These are phyloP conservation scores for Plasmopara halstedii DNA, from an alignment of 352 stramenopile genomes.

Conservation along the genomic window DNA sequence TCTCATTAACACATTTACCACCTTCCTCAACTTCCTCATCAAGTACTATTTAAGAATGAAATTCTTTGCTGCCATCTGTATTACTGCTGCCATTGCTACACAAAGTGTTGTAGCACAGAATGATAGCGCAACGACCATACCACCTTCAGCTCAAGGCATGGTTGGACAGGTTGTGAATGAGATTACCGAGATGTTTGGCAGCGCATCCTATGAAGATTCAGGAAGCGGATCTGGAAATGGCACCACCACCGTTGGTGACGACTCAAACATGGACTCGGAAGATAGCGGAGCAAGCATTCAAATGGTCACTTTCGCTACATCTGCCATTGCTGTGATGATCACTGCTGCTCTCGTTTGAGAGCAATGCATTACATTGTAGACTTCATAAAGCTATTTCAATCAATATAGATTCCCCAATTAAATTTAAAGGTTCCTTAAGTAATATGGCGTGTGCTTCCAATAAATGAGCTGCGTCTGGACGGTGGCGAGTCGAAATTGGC, in stretches of 20 bases:
- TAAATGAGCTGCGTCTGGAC: slow-evolving; percentile 17
- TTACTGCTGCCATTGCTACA: slow-evolving; percentile 13
- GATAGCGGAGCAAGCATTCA: slow-evolving; percentile 13
- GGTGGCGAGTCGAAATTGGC: slow-evolving; percentile 32
- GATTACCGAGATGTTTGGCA: background rate
- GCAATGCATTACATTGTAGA: slow-evolving; percentile 13
- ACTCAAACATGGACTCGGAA: background rate
- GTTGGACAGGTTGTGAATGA: background rate
- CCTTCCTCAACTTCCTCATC: slow-evolving; percentile 10
- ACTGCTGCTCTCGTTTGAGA: slow-evolving; percentile 1
- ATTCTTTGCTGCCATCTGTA: slow-evolving; percentile 21
- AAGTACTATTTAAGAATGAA: slow-evolving; percentile 23
- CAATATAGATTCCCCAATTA: slow-evolving; percentile 9
- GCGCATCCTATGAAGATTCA: background rate
- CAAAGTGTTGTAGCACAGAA: slow-evolving; percentile 1
- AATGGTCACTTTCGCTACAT: slow-evolving; percentile 10
- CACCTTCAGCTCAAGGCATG: background rate
- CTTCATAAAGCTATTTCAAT: slow-evolving; percentile 16
- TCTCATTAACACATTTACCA: slow-evolving; percentile 29
- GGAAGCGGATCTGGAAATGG: slow-evolving; percentile 9
- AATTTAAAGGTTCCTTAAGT: slow-evolving; percentile 8
- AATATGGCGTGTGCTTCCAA: slow-evolving; percentile 9
- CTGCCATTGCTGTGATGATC: slow-evolving; percentile 8
- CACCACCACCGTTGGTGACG: slow-evolving; percentile 10
- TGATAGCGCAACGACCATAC: background rate